Base-by-base conservation (phyloP, 2,329 filamentous ascomycete genomes). In the Cladophialophora immunda region DNA sequence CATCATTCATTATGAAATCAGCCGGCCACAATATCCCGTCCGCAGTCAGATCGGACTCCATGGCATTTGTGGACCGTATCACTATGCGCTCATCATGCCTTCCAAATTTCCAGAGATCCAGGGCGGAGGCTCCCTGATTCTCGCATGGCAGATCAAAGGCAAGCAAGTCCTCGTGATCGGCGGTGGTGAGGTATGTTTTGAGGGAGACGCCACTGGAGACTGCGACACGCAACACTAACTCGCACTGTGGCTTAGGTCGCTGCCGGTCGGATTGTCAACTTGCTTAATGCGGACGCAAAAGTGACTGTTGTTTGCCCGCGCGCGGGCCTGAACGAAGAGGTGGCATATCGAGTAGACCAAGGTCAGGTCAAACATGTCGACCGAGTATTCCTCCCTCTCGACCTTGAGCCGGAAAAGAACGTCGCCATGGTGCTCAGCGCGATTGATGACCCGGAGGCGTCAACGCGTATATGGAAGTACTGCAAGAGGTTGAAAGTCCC, bases 111-210 rank as follows among this genome's bases (percentile, higher is more conserved):
- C 94, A 65, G 84, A 90, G 70, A 87, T 98, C 30, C 90, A 97
- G 80, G 92, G 93, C 64, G 94, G 94, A 59, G 95, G 94, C 66
- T 98, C 94, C 68, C 82, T 99, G 71, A 95, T 99, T 70, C 83
- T 99, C 60, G 95, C 95, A 76, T 99, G 94, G 94, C 95, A 98
- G 82, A 90, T 97, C 75, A 91, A 89, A 76, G 90, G 90, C 78
- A 97, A 96, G 80, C 88, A 89, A 71, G 90, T 98, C 17, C 82
- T 99, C n/a, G 92, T 99, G 4, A 88, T 99, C 7, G 95, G 95
- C 71, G 95, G 95, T 74, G 95, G 95, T 79, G 94, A 98, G 86
- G 94, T 97, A 82, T 73, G 87, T 78, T 45, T 54, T 15, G n/a
- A 22, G 7, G n/a, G 38, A 53, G 9, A 57, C 32, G 41, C 22